Base-by-base conservation (phyloP, 1,284 basidiomycete species). In the Rhizoctonia solani region DNA sequence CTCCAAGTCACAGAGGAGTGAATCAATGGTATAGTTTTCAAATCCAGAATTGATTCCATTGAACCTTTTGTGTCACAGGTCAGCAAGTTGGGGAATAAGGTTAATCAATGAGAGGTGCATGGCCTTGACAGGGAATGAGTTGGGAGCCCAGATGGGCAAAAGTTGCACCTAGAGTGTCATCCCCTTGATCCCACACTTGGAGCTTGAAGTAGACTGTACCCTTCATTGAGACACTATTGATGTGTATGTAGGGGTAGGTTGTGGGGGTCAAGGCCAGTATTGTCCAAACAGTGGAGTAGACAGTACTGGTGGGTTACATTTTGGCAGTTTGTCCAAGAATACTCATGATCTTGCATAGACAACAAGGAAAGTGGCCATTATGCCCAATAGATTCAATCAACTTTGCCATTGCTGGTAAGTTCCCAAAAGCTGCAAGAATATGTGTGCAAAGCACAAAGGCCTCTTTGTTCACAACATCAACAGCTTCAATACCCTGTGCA, bases 401-500 rank as follows among this genome's bases (percentile, higher is more conserved):
- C 53, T 70, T 70, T 21, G 69, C 19, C 11, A 69, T 37, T 8
- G 69, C 69, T 37, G 56, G 55, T 41, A 70, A 69, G 44, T 70
- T 68, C 11, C 69, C 67, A 66, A 68, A 70, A 9, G 42, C 50
- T 8, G 41, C 23, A 19, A 70, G 47, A 29, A 55, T 39, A 49
- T 69, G 58, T 13, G 58, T 59, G 14, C 29, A 54, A 16, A 70
- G 58, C 11, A n/a, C n/a, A 46, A 70, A 70, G 1, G 32, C n/a
- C 13, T 46, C 42, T 21, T 46, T 21, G 4, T 14, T 46, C 5
- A 46, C n/a, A 4, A 16, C 23, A 32, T 53, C 27, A 19, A 53
- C 21, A 3, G 50, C 27, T 5, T 23, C 13, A 2, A 29, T 29
- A 3, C 50, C 50, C 3, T 8, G 5, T 4, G 49, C 68, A 46